phyloP scores from a whole-genome alignment of 2,329 filamentous ascomycete species.

The Hawksworthiomyces lignivorus region DNA sequence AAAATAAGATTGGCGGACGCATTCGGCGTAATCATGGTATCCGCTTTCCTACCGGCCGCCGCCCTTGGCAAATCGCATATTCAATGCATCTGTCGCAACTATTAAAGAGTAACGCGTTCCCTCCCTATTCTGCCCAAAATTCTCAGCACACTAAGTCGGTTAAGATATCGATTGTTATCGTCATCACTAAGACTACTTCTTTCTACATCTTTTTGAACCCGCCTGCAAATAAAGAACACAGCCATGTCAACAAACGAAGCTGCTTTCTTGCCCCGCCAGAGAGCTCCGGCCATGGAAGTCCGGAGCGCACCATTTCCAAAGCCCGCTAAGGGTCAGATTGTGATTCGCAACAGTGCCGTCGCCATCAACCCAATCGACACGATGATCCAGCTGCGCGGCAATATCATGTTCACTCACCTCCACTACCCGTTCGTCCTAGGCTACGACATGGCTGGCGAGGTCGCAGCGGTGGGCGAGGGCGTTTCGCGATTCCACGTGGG shows the following conservation, averaged over 20 bases:
- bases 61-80: too few species aligned
- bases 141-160: too few species aligned
- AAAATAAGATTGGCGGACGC: too few species aligned
- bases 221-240: too few species aligned
- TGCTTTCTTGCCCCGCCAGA: background rate
- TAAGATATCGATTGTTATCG: too few species aligned
- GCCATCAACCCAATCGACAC: constrained; percentile 28
- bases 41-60: too few species aligned
- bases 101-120: too few species aligned
- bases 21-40: too few species aligned
- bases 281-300: constrained; percentile 10
- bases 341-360: constrained; percentile 23
- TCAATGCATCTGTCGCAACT: too few species aligned
- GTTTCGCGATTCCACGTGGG: constrained; percentile 23
- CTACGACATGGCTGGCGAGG: constrained; percentile 26
- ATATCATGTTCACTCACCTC: constrained; percentile 21
- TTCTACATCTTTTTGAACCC: too few species aligned
- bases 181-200: too few species aligned
- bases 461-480: constrained; percentile 23
- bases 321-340: constrained; percentile 14
- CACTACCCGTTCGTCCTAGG: constrained; percentile 27
- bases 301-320: background rate
- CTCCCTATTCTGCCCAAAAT: too few species aligned
- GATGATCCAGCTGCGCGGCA: constrained; percentile 21
- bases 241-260: constrained; percentile 23